Percentiles rank a stretch among this genome's conserved stretches.
These are phyloP conservation scores for Funneliformis geosporum DNA, from an alignment of 192 early-diverging fungal species.

Conservation along the genomic window DNA sequence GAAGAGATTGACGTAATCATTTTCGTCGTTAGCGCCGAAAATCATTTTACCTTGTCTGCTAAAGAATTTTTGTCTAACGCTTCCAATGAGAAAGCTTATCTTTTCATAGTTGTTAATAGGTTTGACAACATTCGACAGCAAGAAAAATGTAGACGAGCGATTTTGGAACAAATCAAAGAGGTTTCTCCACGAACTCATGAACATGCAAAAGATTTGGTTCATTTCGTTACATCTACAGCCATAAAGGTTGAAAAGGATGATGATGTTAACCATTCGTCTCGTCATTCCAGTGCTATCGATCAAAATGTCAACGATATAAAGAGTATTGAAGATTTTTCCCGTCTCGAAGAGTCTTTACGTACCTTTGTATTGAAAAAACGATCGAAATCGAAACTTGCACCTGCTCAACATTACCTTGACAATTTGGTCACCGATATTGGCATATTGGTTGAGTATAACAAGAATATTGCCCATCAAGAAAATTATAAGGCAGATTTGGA, in stretches of 20 bases:
- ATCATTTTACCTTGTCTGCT: conserved; percentile 98
- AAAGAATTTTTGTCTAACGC: conserved; percentile 96
- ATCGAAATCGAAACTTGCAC: conserved; percentile 89
- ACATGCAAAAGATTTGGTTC: conserved; percentile 88
- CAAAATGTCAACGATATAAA: conserved; percentile 20
- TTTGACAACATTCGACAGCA: conserved; percentile 95
- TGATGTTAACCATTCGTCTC: conserved; percentile 28
- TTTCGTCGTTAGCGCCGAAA: conserved; percentile 98
- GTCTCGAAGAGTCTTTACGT: conserved; percentile 84
- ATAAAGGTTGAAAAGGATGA: conserved; percentile 36
- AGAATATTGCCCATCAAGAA: conserved; percentile 56
- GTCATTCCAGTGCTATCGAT: conserved; percentile 40
- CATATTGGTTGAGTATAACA: conserved; percentile 72
- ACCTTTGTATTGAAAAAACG: conserved; percentile 96
- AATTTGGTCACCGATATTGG: conserved; percentile 85
- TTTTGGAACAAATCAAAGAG: conserved; percentile 95
- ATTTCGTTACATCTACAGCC: conserved; percentile 86
- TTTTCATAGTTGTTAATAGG: conserved; percentile 98
- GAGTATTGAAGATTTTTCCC: conserved; percentile 62
- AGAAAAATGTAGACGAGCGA: conserved; percentile 90
- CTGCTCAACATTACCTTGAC: conserved; percentile 86
- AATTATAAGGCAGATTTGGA: conserved; percentile 62
- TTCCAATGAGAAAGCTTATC: conserved; percentile 97
- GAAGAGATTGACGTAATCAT: conserved; percentile 99
- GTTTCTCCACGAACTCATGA: conserved; percentile 92